Percentiles rank a stretch among this genome's conserved stretches.
Evolutionary conservation across 192 early-diverging fungal species (phyloP).

Genomic region (Lobosporangium transversale): DNA sequence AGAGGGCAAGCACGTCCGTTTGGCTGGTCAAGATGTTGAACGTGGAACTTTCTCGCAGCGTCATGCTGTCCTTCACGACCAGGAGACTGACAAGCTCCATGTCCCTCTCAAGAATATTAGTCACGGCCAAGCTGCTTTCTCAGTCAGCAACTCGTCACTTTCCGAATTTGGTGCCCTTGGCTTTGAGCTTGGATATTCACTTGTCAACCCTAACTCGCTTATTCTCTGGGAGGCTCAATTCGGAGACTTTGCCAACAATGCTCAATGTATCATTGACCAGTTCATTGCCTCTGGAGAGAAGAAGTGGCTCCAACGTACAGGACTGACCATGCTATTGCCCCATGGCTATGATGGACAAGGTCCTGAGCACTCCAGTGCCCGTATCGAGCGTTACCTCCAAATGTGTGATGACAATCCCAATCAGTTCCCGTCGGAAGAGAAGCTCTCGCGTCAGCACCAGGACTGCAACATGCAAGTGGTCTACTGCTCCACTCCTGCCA

Average conservation of each 20-base stretch:
- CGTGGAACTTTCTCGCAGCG: conserved; percentile 99
- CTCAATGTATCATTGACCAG: conserved; percentile 98
- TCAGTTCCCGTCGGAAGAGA: conserved; percentile 78
- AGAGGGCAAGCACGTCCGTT: conserved; percentile 92
- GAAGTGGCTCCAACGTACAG: conserved; percentile 98
- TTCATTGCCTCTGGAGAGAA: conserved; percentile 96
- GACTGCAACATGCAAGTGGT: conserved; percentile 99
- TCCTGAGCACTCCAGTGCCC: conserved; percentile 96
- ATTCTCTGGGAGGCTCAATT: conserved; percentile 99
- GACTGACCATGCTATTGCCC: conserved; percentile 91
- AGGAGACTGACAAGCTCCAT: conserved; percentile 85
- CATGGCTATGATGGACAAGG: conserved; percentile 99
- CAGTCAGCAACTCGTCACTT: conserved; percentile 94
- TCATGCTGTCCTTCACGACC: conserved; percentile 96
- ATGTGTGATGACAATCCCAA: conserved; percentile 96
- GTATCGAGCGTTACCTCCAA: conserved; percentile 96
- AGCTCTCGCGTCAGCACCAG: conserved; percentile 92
- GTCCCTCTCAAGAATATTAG: conserved; percentile 89
- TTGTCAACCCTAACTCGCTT: conserved; percentile 93
- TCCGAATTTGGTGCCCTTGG: conserved; percentile 96
- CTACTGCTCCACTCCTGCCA: conserved; percentile 96
- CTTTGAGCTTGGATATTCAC: conserved; percentile 97
- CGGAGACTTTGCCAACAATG: conserved; percentile 97
- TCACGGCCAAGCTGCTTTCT: conserved; percentile 87
- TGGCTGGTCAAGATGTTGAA: conserved; percentile 98